Conservation (phyloP, 352 stramenopile species). For the Halophytophthora batemanensis region DNA sequence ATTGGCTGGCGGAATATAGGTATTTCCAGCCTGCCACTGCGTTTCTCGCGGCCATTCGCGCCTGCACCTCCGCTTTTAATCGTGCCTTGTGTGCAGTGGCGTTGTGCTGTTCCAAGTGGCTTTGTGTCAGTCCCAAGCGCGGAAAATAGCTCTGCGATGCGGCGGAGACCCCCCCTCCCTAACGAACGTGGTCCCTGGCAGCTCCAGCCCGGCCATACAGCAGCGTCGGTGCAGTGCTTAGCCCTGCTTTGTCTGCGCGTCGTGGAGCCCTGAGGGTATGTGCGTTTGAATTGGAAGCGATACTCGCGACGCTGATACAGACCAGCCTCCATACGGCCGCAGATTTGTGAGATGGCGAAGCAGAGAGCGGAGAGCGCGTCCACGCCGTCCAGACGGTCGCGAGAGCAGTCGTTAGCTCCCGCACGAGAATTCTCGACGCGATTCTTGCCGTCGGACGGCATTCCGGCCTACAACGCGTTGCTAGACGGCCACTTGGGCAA, state of each 20-base stretch:
- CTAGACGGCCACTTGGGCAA: slow-evolving; percentile 59
- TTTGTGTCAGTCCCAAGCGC: slow-evolving; percentile 2
- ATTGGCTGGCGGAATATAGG: slow-evolving; percentile 25
- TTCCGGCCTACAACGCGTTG: slow-evolving; percentile 71
- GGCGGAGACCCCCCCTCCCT: background rate
- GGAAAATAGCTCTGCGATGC: slow-evolving; percentile 11
- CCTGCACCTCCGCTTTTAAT: too few relatives aligned
- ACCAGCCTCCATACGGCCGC: background rate
- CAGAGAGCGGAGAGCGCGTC: slow-evolving; percentile 4
- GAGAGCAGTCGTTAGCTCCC: background rate
- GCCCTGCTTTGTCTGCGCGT: too few relatives aligned
- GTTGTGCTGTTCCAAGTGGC: slow-evolving; percentile 1
- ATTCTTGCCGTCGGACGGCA: slow-evolving; percentile 61
- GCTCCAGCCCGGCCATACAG: too few relatives aligned
- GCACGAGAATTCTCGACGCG: slow-evolving; percentile 49
- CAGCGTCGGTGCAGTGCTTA: too few relatives aligned
- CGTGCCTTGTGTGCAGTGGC: slow-evolving; percentile 1
- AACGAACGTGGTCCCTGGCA: too few relatives aligned
- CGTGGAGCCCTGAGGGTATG: too few relatives aligned
- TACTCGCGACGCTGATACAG: background rate
- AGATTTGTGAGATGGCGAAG: background rate
- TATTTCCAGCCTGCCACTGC: slow-evolving; percentile 14
- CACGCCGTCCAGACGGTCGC: background rate
- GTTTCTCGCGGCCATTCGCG: too few relatives aligned
- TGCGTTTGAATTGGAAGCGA: background rate